These are phyloP conservation scores for Hippophae tibetana DNA, from an alignment of 306 rosid species.

Conservation along the genomic window DNA sequence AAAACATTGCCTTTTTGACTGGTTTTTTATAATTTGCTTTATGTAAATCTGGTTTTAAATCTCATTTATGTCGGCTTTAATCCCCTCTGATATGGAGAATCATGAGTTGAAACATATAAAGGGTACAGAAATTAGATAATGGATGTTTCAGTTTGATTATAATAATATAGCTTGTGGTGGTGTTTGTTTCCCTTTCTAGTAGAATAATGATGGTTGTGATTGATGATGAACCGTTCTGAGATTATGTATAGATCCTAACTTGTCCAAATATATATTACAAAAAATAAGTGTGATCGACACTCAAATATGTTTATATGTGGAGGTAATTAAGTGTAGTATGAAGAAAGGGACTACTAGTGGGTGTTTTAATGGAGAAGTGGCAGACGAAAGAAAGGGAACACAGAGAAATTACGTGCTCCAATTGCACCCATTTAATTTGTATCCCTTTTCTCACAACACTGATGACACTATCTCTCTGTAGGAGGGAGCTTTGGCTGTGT, in stretches of 20 bases:
- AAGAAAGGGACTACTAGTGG: slow-evolving; percentile 66
- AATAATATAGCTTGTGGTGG: slow-evolving; percentile 8
- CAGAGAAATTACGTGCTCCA: slow-evolving; percentile 56
- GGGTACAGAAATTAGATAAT: too few species aligned
- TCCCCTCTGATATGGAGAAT: too few species aligned
- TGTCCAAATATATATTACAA: too few species aligned
- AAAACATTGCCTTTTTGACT: slow-evolving; percentile 19
- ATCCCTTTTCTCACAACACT: slow-evolving; percentile 36
- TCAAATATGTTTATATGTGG: not conserved
- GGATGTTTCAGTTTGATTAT: too few species aligned
- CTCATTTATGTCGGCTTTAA: too few species aligned
- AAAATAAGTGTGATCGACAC: too few species aligned
- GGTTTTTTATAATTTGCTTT: not conserved
- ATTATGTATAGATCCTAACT: slow-evolving; percentile 3
- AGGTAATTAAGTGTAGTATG: slow-evolving; percentile 25
- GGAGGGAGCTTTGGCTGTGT: slow-evolving; percentile 15
- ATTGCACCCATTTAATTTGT: slow-evolving; percentile 51
- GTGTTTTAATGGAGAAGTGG: slow-evolving; percentile 60
- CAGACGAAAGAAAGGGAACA: slow-evolving; percentile 78
- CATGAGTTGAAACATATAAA: too few species aligned
- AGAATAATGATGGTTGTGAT: slow-evolving; percentile 15
- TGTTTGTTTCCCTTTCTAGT: slow-evolving; percentile 15
- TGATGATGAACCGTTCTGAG: slow-evolving; percentile 5
- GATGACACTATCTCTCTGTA: slow-evolving; percentile 37
- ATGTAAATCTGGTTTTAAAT: too few species aligned